Conservation (phyloP, 352 stramenopile genomes). For the Pythium biforme region DNA sequence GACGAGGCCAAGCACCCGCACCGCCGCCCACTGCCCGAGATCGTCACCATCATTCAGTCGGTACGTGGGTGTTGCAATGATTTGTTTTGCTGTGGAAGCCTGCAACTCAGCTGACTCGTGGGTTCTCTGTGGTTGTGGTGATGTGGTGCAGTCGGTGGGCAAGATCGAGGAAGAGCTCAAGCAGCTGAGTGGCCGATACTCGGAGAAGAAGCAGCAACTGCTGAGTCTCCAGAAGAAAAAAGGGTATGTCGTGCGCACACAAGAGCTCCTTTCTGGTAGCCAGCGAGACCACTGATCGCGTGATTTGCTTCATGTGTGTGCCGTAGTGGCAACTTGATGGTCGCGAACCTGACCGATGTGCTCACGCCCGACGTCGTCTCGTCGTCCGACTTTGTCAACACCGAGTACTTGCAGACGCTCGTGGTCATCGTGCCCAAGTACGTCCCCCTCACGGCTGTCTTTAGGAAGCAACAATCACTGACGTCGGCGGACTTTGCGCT, state of each 20-base stretch:
- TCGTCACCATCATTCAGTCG: constrained; percentile 94
- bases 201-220: constrained; percentile 92
- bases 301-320: not conserved
- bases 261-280: too few relatives aligned
- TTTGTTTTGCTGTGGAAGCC: too few relatives aligned
- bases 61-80: constrained; percentile 39
- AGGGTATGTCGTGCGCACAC: constrained; percentile 37
- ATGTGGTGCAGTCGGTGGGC: constrained; percentile 58
- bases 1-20: constrained; percentile 98
- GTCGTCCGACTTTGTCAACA: constrained; percentile 92
- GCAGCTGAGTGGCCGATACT: constrained; percentile 91
- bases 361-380: constrained; percentile 91
- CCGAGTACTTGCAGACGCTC: constrained; percentile 96
- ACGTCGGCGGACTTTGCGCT: too few relatives aligned
- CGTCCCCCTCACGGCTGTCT: too few relatives aligned
- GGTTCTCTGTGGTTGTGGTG: too few relatives aligned
- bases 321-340: constrained; percentile 90
- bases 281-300: too few relatives aligned
- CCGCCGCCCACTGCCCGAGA: constrained; percentile 94
- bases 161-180: constrained; percentile 98
- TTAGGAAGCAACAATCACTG: too few relatives aligned
- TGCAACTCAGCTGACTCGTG: too few relatives aligned
- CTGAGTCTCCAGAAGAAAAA: constrained; percentile 93
- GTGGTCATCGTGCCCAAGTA: constrained; percentile 93
- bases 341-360: constrained; percentile 94